Evolutionary conservation across 73 alveolate species (phyloP).

Genomic region (Breviolum minutum): DNA sequence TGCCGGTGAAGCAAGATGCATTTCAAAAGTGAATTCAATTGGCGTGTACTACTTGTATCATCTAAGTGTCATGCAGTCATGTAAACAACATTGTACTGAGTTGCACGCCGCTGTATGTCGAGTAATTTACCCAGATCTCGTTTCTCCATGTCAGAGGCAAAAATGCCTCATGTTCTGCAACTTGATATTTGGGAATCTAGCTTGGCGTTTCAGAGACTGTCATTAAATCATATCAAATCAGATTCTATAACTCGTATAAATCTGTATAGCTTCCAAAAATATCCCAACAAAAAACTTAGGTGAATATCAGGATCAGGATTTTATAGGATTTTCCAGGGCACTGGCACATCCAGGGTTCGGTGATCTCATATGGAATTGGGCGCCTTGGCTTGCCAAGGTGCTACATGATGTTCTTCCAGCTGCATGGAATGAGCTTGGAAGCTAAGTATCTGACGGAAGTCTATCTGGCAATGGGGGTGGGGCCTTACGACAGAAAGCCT

Average conservation of each 20-base stretch:
- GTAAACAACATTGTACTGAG: too few species aligned
- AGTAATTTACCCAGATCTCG: neutral
- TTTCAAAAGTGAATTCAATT: neutral
- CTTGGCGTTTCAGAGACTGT: neutral
- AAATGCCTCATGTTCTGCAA: neutral
- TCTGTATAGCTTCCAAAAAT: neutral
- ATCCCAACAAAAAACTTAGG: neutral
- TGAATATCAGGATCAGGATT: neutral
- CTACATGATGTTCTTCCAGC: too few species aligned
- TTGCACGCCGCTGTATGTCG: neutral
- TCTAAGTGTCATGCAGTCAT: neutral
- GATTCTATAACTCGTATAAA: neutral
- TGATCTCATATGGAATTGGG: conserved; percentile 54
- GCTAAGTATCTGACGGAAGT: neutral
- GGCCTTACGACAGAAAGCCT: neutral
- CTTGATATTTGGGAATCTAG: neutral
- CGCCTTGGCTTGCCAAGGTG: conserved; percentile 8
- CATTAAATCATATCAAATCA: too few species aligned
- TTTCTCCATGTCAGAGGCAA: conserved; percentile 11
- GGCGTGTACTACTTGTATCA: neutral
- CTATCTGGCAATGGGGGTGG: conserved; percentile 24
- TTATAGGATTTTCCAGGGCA: too few species aligned
- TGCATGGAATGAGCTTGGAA: too few species aligned
- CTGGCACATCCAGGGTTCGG: conserved; percentile 84
- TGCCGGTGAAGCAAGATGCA: neutral